Conservation (phyloP, 768 basidiomycete species). For the Psilocybe cyanescens region DNA sequence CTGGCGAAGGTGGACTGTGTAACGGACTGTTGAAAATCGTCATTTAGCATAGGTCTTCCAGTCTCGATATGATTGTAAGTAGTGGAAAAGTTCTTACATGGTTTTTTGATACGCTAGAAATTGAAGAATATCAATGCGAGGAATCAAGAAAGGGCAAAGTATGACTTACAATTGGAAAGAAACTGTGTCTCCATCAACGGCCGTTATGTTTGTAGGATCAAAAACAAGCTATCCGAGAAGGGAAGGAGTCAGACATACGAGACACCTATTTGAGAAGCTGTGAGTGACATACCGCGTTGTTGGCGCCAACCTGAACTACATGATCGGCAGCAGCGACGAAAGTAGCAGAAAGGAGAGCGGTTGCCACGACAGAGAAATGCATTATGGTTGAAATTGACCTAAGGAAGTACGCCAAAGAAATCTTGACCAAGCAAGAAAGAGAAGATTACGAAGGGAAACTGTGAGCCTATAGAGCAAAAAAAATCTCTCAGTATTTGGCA, state of each 20-base stretch:
- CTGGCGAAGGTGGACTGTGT: constrained; percentile 62
- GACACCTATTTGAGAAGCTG: background rate
- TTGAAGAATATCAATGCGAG: background rate
- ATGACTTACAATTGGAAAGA: constrained; percentile 55
- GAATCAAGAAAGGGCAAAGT: background rate
- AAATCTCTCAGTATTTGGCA: constrained; percentile 2
- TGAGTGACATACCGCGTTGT: constrained; percentile 30
- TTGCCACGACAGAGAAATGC: constrained; percentile 50
- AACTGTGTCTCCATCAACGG: constrained; percentile 49
- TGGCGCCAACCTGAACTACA: constrained; percentile 46
- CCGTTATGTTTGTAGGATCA: constrained; percentile 42
- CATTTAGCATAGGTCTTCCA: background rate
- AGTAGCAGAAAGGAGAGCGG: constrained; percentile 45
- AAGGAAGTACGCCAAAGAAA: background rate
- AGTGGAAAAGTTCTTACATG: constrained; percentile 32
- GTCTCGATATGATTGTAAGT: background rate
- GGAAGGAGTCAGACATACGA: background rate
- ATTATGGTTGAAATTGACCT: constrained; percentile 33
- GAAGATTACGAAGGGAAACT: constrained; percentile 22
- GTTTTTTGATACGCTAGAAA: constrained; percentile 43
- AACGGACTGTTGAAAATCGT: constrained; percentile 42
- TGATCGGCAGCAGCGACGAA: constrained; percentile 39
- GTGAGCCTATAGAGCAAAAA: constrained; percentile 34
- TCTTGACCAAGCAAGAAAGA: constrained; percentile 18
- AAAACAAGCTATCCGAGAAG: constrained; percentile 35